Percentiles rank a stretch among this genome's conserved stretches.
Conservation (phyloP, 805 yeast genomes). For the Monosporozyma yasuniensis region DNA sequence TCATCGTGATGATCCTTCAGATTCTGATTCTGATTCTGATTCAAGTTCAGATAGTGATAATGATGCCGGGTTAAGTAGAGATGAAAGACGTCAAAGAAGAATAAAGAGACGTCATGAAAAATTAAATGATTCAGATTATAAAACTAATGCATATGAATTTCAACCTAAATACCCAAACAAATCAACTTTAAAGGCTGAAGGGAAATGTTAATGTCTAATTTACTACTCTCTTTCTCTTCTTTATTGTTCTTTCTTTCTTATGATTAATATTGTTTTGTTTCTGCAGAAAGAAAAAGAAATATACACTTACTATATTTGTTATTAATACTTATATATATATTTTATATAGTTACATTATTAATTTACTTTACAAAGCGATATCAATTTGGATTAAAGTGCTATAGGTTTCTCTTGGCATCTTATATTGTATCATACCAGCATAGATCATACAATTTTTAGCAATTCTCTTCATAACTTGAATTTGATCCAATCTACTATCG, state of each 20-base stretch:
- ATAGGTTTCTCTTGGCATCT: constrained; percentile 80
- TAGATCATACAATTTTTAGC: constrained; percentile 87
- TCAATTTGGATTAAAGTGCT: constrained; percentile 61
- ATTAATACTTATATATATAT: background rate
- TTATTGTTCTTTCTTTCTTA: background rate
- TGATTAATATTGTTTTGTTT: background rate
- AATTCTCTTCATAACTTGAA: constrained; percentile 45
- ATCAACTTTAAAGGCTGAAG: constrained; percentile 8
- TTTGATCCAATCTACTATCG: constrained; percentile 42
- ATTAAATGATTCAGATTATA: constrained; percentile 23
- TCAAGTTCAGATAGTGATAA: constrained; percentile 35
- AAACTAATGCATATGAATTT: constrained; percentile 80
- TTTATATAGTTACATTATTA: background rate
- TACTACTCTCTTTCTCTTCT: background rate
- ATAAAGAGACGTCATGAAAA: constrained; percentile 29
- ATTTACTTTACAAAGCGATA: constrained; percentile 23
- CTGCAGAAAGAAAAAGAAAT: background rate
- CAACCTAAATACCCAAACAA: constrained; percentile 55
- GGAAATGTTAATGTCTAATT: background rate
- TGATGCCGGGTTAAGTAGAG: constrained; percentile 27
- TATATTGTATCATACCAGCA: constrained; percentile 90
- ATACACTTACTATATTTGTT: background rate
- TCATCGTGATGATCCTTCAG: constrained; percentile 17
- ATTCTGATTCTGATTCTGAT: constrained; percentile 22
- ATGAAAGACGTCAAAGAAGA: constrained; percentile 29